Conservation (phyloP, 495 filamentous ascomycete species). For the Astrothelium subdiscretum region DNA sequence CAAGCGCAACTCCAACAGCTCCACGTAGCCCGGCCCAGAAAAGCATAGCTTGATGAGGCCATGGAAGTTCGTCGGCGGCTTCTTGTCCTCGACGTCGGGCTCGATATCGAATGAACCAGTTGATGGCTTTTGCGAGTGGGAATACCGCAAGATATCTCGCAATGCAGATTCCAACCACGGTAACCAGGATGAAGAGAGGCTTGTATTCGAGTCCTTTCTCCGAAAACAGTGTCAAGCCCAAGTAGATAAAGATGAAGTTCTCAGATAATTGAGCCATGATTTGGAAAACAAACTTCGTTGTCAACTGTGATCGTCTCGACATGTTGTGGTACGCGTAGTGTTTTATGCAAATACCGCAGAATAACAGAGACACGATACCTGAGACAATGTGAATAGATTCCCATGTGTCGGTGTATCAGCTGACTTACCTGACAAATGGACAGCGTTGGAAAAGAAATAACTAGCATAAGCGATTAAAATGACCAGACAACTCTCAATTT, state of each 20-base stretch:
- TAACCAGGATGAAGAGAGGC: slow-evolving; percentile 88
- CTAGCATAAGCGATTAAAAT: slow-evolving; percentile 89
- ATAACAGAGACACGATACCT: slow-evolving; percentile 95
- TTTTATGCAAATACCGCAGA: slow-evolving; percentile 96
- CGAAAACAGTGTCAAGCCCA: slow-evolving; percentile 88
- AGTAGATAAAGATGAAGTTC: slow-evolving; percentile 99
- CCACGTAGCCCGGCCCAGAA: slow-evolving; percentile 97
- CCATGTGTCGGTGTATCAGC: neutral
- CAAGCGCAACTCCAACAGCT: slow-evolving; percentile 89
- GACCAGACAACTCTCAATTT: slow-evolving; percentile 92
- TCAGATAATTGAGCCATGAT: slow-evolving; percentile 89
- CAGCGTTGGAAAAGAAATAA: slow-evolving; percentile 93
- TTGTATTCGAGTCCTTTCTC: slow-evolving; percentile 80
- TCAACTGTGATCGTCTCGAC: slow-evolving; percentile 93
- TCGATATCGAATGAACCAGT: slow-evolving; percentile 87
- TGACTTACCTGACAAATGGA: slow-evolving; percentile 79
- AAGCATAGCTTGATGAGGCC: slow-evolving; percentile 90
- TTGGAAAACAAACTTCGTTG: slow-evolving; percentile 96
- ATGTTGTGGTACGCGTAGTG: slow-evolving; percentile 99
- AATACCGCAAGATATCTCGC: slow-evolving; percentile 91
- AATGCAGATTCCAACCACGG: slow-evolving; percentile 79
- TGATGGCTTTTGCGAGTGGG: slow-evolving; percentile 78
- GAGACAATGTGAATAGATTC: neutral
- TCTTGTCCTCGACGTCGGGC: slow-evolving; percentile 67
- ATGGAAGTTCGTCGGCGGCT: slow-evolving; percentile 79